A percentile compares a stretch with the other conserved stretches of the same genome.
Evolutionary conservation across 495 filamentous ascomycete genomes (phyloP).

Genomic region (Podospora pseudoanserina): DNA sequence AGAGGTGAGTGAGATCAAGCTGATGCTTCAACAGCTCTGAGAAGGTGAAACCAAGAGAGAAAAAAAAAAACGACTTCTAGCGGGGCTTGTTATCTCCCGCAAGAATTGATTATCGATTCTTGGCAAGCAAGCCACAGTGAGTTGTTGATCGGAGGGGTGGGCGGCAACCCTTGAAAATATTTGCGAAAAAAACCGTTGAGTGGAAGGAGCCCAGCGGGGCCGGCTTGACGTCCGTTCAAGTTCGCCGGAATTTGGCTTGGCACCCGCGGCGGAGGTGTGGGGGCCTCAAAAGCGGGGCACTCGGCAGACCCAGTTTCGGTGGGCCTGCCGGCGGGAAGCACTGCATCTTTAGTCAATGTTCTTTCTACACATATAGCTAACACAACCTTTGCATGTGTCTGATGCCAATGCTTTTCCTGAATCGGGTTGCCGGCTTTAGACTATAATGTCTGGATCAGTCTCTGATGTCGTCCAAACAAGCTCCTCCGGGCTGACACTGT

Average conservation of each 20-base stretch:
- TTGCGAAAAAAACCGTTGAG: background rate
- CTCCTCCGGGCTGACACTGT: background rate
- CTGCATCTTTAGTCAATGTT: background rate
- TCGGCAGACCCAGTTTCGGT: conserved; percentile 2
- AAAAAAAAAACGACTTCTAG: background rate
- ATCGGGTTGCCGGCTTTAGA: background rate
- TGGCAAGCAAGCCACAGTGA: background rate
- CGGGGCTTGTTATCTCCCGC: background rate
- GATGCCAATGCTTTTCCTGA: background rate
- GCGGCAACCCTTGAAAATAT: background rate
- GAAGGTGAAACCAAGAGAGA: background rate
- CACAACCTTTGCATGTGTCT: background rate
- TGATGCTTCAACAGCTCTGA: background rate
- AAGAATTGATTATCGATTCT: background rate
- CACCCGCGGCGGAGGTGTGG: background rate
- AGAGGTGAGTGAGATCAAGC: background rate
- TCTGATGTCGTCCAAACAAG: background rate
- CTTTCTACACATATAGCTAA: background rate
- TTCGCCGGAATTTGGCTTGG: background rate
- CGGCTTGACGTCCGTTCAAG: background rate
- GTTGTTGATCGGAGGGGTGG: background rate
- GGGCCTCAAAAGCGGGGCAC: background rate
- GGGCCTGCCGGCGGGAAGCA: background rate
- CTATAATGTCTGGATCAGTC: background rate
- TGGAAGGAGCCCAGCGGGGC: background rate